Conservation (phyloP, 306 rosid species). For the Cicer chorassanicum region DNA sequence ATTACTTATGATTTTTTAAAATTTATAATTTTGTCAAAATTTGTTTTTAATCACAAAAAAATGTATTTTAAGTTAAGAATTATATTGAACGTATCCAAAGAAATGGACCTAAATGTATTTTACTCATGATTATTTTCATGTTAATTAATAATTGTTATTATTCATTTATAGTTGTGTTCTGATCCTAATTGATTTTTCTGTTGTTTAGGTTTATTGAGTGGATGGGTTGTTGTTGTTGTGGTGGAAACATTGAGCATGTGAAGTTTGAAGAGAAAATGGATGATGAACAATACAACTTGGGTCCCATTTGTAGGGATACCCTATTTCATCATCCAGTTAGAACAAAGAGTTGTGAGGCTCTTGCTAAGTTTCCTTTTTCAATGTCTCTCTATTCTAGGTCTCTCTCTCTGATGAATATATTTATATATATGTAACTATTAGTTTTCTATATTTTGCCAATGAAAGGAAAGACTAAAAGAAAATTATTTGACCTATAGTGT, state of each 20-base stretch:
- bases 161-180: not conserved
- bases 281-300: constrained; percentile 26
- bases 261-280: constrained; percentile 51
- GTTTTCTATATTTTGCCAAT: constrained; percentile 2
- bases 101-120: too few species aligned
- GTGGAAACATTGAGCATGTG: constrained; percentile 34
- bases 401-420: not conserved
- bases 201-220: constrained; percentile 68
- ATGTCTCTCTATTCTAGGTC: constrained; percentile 69
- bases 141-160: not conserved
- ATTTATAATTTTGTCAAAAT: too few species aligned
- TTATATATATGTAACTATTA: not conserved
- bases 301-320: constrained; percentile 61
- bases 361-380: constrained; percentile 66
- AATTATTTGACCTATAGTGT: constrained; percentile 49
- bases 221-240: constrained; percentile 87
- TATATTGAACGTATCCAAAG: too few species aligned
- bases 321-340: constrained; percentile 57
- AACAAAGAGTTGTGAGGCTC: constrained; percentile 75
- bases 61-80: too few species aligned
- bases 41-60: too few species aligned
- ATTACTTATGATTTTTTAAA: too few species aligned
- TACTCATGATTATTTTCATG: not conserved
- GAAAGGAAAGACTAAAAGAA: constrained; percentile 25
- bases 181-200: not conserved